A percentile compares a stretch with the other conserved stretches of the same genome.
These are phyloP conservation scores for Nepenthes alata DNA, from an alignment of 179 eudicot species.

Conservation along the genomic window DNA sequence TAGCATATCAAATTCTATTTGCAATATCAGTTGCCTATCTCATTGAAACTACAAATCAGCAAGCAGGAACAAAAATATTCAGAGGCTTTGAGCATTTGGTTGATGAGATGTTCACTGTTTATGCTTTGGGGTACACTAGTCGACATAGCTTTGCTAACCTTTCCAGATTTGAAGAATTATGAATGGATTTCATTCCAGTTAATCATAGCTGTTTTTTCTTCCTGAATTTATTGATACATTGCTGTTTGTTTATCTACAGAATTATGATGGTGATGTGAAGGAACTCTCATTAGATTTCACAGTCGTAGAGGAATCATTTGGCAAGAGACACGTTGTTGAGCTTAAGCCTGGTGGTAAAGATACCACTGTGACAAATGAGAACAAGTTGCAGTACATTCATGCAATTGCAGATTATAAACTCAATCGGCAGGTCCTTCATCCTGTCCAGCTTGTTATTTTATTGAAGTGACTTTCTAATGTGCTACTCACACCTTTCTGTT, in stretches of 20 bases:
- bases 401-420: slow-evolving; percentile 98
- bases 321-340: slow-evolving; percentile 63
- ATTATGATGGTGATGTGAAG: slow-evolving; percentile 74
- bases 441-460: not conserved
- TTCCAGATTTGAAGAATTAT: not conserved
- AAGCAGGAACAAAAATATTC: too few relatives aligned
- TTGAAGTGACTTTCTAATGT: slow-evolving; percentile 4
- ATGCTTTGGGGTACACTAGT: too few relatives aligned
- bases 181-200: not conserved
- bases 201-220: not conserved
- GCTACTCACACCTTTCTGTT: slow-evolving; percentile 4
- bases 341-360: slow-evolving; percentile 92
- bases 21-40: too few relatives aligned
- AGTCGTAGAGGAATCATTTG: slow-evolving; percentile 77
- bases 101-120: too few relatives aligned
- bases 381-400: slow-evolving; percentile 91
- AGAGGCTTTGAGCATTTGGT: too few relatives aligned
- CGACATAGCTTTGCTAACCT: not conserved
- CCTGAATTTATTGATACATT: slow-evolving; percentile 3
- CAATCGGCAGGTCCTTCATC: slow-evolving; percentile 62
- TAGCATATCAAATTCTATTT: too few relatives aligned
- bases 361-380: slow-evolving; percentile 63
- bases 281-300: slow-evolving; percentile 88
- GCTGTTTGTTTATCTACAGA: slow-evolving; percentile 35
- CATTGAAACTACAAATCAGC: not conserved